phyloP scores from a whole-genome alignment of 345 rosid species.

The Melaleuca quinquenervia region DNA sequence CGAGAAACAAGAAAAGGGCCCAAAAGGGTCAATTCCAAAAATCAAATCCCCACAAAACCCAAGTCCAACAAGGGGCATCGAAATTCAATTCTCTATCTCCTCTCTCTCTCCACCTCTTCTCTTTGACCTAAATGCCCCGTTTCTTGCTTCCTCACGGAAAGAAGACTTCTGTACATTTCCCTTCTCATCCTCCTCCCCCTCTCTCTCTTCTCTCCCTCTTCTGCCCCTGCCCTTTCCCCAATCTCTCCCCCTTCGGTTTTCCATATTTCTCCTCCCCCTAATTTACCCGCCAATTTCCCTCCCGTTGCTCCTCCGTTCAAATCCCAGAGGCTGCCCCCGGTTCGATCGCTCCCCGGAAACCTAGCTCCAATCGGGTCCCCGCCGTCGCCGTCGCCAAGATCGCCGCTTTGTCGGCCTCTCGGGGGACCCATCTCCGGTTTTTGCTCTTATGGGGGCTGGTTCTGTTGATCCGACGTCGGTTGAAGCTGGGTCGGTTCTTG shows the following conservation, averaged over 20 bases:
- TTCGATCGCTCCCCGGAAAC: not conserved
- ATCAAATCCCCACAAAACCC: not conserved
- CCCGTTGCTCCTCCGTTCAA: not conserved
- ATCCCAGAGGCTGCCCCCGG: not conserved
- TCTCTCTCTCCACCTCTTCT: not conserved
- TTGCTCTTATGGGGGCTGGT: not conserved
- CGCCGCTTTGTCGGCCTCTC: not conserved
- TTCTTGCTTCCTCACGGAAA: not conserved
- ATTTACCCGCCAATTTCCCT: conserved; percentile 41
- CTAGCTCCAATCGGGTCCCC: not conserved
- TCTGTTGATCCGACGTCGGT: not conserved
- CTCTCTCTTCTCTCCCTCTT: conserved; percentile 5
- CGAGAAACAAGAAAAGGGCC: not conserved
- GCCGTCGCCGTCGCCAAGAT: not conserved
- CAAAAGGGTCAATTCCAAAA: conserved; percentile 21
- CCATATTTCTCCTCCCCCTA: conserved; percentile 18
- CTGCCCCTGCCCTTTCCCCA: conserved; percentile 24
- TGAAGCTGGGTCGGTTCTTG: not conserved
- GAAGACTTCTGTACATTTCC: not conserved
- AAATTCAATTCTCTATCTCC: not conserved
- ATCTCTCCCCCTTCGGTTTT: conserved; percentile 44
- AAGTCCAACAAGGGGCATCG: not conserved
- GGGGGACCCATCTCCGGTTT: not conserved
- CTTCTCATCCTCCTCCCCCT: conserved; percentile 19
- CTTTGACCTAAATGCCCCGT: conserved; percentile 36